Evolutionary conservation across 768 basidiomycete genomes (phyloP).

Genomic region (Fomitopsis pulvina): DNA sequence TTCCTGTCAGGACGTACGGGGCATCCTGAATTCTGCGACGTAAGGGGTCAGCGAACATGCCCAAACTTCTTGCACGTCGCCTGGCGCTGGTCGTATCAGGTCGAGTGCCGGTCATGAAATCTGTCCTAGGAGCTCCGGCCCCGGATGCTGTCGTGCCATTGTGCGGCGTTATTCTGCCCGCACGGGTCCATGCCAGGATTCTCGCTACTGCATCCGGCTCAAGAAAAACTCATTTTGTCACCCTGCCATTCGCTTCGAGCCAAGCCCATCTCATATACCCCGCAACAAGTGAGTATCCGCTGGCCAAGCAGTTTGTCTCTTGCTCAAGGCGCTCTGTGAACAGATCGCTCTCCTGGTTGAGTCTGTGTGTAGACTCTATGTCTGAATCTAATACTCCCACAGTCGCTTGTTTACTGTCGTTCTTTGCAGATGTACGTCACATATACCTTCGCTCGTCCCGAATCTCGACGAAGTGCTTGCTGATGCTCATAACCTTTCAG

Average conservation of each 20-base stretch:
- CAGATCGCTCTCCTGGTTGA: background rate
- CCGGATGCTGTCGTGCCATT: background rate
- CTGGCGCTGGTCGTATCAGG: background rate
- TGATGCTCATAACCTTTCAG: background rate
- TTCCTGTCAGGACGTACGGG: conserved; percentile 71
- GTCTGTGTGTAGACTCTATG: background rate
- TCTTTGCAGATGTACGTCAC: conserved; percentile 1
- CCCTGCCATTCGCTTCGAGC: background rate
- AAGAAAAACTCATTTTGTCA: background rate
- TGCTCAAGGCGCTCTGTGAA: background rate
- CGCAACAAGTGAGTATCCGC: background rate
- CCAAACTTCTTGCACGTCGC: background rate
- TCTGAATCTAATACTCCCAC: background rate
- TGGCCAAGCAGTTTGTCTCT: no score
- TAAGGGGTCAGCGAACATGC: background rate
- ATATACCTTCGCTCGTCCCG: background rate
- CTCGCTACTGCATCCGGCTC: background rate
- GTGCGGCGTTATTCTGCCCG: background rate
- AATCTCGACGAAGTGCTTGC: background rate
- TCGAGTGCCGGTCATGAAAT: background rate
- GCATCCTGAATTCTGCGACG: conserved; percentile 18
- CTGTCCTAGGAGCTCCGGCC: background rate
- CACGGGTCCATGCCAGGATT: no score
- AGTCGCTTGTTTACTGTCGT: background rate
- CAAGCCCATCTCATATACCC: background rate